Evolutionary conservation across 2,329 filamentous ascomycete species (phyloP), one percentile per base, ranked within the genome.

Genomic region (Hortaea werneckii): DNA sequence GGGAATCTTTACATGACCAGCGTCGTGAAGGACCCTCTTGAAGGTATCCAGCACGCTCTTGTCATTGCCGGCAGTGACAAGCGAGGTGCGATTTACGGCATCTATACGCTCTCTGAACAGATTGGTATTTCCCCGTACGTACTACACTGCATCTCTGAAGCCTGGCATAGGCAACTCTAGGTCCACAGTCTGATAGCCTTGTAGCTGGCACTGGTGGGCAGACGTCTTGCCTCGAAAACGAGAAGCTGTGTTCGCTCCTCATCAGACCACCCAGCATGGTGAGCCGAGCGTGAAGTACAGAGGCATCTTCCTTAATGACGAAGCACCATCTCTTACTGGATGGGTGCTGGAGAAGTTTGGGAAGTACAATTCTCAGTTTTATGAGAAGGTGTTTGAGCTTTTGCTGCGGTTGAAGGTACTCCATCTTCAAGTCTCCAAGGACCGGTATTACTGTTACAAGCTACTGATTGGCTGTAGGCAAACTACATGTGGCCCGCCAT

Each of bases 401-500:
- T 66, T 87, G 1, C 74, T 87, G 5, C 74, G 84, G 5, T 70
- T 84, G 28, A 74, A 78, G 20, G 20, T 20, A 20, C 20, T 20
- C 4, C 20, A 20, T 20, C 20, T 20, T n/a, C n/a, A n/a, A n/a
- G n/a, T n/a, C n/a, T n/a, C n/a, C n/a, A n/a, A n/a, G n/a, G n/a
- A n/a, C n/a, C n/a, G n/a, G n/a, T n/a, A n/a, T n/a, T n/a, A n/a
- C n/a, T n/a, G n/a, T n/a, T n/a, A n/a, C n/a, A n/a, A n/a, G n/a
- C n/a, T n/a, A n/a, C n/a, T n/a, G n/a, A n/a, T n/a, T n/a, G n/a
- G n/a, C n/a, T n/a, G 2, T 20, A 20, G 34, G 83, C 83, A 11
- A 87, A 87, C 62, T 87, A 86, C 56, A 68, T 87, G 42, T 87
- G 84, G 83, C 84, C 83, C 0, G 76, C 82, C 1, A 71, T 78